These are phyloP conservation scores for Polytrichum commune DNA, from an alignment of 225 moss, liverwort and hornwort species.

Conservation along the genomic window DNA sequence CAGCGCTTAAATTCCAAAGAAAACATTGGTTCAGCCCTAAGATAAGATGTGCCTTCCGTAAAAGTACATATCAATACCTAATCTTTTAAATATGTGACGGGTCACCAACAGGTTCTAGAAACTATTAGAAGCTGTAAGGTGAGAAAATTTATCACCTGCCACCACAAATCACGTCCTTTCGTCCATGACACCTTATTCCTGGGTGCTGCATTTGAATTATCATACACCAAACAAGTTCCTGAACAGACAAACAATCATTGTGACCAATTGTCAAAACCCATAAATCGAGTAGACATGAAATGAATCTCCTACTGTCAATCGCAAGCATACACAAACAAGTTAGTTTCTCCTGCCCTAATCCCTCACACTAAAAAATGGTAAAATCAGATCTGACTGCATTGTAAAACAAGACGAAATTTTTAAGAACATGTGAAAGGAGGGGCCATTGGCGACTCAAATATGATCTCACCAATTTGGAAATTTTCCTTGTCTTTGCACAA, in stretches of 20 bases:
- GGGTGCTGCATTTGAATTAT: constrained; percentile 44
- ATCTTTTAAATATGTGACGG: too few relatives aligned
- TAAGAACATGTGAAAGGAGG: too few relatives aligned
- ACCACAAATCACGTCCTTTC: constrained; percentile 70
- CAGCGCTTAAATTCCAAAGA: too few relatives aligned
- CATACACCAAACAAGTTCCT: constrained; percentile 62
- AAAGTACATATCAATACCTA: background rate
- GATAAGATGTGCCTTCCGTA: too few relatives aligned
- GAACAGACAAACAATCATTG: background rate
- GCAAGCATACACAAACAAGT: too few relatives aligned
- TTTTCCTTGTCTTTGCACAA: constrained; percentile 48
- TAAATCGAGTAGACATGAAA: background rate
- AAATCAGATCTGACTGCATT: too few relatives aligned
- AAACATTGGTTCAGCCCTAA: too few relatives aligned
- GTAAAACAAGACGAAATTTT: too few relatives aligned
- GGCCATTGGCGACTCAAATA: too few relatives aligned
- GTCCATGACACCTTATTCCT: constrained; percentile 43
- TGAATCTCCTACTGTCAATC: too few relatives aligned
- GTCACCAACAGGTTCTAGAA: background rate
- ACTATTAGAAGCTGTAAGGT: background rate
- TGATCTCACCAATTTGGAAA: constrained; percentile 21
- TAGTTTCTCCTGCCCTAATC: too few relatives aligned
- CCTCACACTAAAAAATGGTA: too few relatives aligned
- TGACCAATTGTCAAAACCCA: background rate
- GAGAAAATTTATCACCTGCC: constrained; percentile 41